Conservation (phyloP, 345 rosid genomes). For the Adansonia digitata region DNA sequence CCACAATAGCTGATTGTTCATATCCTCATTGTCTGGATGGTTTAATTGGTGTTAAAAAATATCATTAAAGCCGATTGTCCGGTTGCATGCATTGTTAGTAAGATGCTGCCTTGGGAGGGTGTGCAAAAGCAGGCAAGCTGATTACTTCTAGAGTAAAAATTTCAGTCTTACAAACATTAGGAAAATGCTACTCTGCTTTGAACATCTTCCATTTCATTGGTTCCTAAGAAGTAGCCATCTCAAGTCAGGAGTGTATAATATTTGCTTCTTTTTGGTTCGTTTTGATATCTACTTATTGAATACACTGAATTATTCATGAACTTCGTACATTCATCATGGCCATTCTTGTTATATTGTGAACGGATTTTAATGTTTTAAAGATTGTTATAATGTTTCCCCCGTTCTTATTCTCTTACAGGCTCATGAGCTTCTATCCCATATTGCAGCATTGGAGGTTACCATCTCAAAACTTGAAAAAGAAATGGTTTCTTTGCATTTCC, state of each 20-base stretch:
- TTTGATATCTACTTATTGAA: background rate
- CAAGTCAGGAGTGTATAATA: no score
- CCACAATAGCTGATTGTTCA: background rate
- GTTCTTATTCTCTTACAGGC: constrained; percentile 36
- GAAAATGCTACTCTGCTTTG: background rate
- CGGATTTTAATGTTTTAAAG: background rate
- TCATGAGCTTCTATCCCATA: constrained; percentile 65
- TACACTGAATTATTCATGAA: background rate
- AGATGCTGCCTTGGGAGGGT: background rate
- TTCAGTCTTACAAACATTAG: background rate
- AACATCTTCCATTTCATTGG: background rate
- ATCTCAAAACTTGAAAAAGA: constrained; percentile 75
- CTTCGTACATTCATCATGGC: no score
- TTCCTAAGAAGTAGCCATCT: background rate
- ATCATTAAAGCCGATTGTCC: background rate
- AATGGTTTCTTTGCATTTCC: constrained; percentile 79
- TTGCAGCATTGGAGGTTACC: constrained; percentile 57
- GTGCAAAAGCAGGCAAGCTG: background rate
- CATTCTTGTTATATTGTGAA: background rate
- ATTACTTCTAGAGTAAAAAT: background rate
- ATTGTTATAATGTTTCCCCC: constrained; percentile 11
- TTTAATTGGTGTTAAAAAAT: background rate
- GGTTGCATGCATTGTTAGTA: background rate
- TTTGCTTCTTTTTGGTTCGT: background rate
- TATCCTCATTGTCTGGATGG: background rate